Percentiles rank a stretch among this genome's conserved stretches.
phyloP scores from a whole-genome alignment of 768 basidiomycete genomes.

The Cystoderma amianthinum region DNA sequence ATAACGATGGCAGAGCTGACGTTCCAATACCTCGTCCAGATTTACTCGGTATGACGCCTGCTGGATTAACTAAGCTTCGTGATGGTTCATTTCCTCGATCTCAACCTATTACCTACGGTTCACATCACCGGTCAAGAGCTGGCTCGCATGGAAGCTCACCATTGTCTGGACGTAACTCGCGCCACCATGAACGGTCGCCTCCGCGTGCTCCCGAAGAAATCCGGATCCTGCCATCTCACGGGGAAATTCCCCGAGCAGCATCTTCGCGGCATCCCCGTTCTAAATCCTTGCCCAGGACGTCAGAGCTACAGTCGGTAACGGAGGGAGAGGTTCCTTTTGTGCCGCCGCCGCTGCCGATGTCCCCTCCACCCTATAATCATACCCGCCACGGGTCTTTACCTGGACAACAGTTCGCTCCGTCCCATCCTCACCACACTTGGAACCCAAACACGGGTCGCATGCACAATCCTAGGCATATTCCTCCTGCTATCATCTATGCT shows the following conservation, averaged over 20 bases:
- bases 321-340: conserved; percentile 15
- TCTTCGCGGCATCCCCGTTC: conserved; percentile 32
- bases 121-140: conserved; percentile 29
- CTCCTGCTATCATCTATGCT: conserved; percentile 54
- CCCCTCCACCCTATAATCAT: conserved; percentile 16
- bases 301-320: conserved; percentile 17
- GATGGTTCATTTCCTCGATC: conserved; percentile 13
- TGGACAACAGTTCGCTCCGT: conserved; percentile 20
- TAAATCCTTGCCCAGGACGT: conserved; percentile 36
- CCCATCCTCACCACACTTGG: conserved; percentile 15
- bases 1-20: conserved; percentile 57
- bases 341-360: conserved; percentile 10
- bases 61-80: conserved; percentile 15
- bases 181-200: conserved; percentile 14
- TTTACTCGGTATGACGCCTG: conserved; percentile 6
- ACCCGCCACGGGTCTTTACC: conserved; percentile 7
- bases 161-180: conserved; percentile 19
- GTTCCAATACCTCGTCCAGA: conserved; percentile 49
- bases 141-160: conserved; percentile 27
- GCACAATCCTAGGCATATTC: conserved; percentile 30
- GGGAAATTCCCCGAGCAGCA: conserved; percentile 22
- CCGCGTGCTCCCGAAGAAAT: conserved; percentile 51
- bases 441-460: conserved; percentile 9
- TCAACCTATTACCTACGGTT: conserved; percentile 16
- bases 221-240: conserved; percentile 49